A percentile compares a stretch with the other conserved stretches of the same genome.
These are phyloP conservation scores for Hyaloscypha bicolor DNA, from an alignment of 495 filamentous ascomycete genomes.

Conservation along the genomic window DNA sequence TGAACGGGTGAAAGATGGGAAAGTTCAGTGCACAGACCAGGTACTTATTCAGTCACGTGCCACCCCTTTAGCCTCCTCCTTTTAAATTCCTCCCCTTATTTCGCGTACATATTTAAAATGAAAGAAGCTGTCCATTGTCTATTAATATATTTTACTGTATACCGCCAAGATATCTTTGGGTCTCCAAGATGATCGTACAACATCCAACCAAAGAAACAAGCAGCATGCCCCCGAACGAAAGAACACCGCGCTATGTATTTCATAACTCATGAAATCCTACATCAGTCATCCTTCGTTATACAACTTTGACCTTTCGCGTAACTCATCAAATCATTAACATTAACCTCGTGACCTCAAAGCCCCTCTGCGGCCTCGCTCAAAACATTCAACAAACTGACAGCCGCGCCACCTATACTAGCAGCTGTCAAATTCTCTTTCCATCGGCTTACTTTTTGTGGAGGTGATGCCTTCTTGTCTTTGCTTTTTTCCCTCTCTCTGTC, in stretches of 20 bases:
- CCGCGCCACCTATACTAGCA: constrained; percentile 53
- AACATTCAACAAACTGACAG: constrained; percentile 52
- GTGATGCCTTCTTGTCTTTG: neutral
- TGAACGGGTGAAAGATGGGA: too few relatives aligned
- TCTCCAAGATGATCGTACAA: neutral
- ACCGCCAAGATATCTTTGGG: neutral
- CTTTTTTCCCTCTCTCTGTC: constrained; percentile 2
- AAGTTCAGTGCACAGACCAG: too few relatives aligned
- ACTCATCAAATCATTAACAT: neutral
- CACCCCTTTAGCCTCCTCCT: neutral
- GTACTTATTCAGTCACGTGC: neutral
- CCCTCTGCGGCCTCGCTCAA: constrained; percentile 49
- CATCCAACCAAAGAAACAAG: constrained; percentile 1
- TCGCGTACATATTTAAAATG: neutral
- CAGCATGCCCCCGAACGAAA: neutral
- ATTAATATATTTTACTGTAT: neutral
- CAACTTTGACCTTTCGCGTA: too few relatives aligned
- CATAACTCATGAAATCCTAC: constrained; percentile 5
- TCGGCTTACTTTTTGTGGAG: constrained; percentile 13
- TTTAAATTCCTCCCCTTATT: neutral
- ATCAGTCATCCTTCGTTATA: neutral
- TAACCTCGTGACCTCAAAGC: constrained; percentile 14
- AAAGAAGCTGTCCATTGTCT: neutral
- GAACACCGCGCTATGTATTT: constrained; percentile 7
- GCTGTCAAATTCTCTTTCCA: constrained; percentile 45